Conservation (phyloP, 2,329 filamentous ascomycete genomes). For the Aureobasidium musti region DNA sequence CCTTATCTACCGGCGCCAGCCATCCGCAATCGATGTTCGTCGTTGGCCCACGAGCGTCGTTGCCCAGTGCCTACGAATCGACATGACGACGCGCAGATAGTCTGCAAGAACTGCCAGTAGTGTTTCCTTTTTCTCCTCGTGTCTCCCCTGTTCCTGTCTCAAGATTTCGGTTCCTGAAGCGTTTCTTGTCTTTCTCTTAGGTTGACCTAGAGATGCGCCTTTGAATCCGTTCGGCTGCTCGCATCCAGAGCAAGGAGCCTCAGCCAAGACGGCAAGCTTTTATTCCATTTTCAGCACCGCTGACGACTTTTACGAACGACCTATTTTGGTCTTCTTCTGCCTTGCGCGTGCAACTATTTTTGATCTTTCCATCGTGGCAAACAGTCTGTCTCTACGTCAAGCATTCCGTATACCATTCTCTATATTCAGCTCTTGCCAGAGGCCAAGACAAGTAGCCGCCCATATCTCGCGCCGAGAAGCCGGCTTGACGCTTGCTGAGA, state of each 20-base stretch:
- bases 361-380: neutral
- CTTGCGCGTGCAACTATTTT: conserved; percentile 7
- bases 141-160: neutral
- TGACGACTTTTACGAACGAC: conserved; percentile 7
- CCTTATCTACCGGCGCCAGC: conserved; percentile 20
- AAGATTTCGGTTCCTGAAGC: conserved; percentile 7
- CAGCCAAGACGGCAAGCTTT: conserved; percentile 13
- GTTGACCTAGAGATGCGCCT: conserved; percentile 25
- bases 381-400: neutral
- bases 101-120: conserved; percentile 27
- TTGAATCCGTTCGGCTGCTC: conserved; percentile 21
- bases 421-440: conserved; percentile 1
- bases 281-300: conserved; percentile 15
- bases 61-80: too few species aligned
- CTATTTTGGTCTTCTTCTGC: conserved; percentile 7
- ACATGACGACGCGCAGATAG: conserved; percentile 25
- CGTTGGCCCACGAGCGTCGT: conserved; percentile 24
- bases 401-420: conserved; percentile 9
- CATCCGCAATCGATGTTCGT: conserved; percentile 23
- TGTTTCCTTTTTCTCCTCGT: neutral
- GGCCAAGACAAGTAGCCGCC: conserved; percentile 15
- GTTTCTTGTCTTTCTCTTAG: conserved; percentile 16
- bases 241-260: conserved; percentile 10
- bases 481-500: conserved; percentile 19
- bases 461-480: conserved; percentile 7